Percentiles rank a stretch among this genome's conserved stretches.
phyloP scores from a whole-genome alignment of 2,329 filamentous ascomycete genomes.

The Nannizzia gypsea region DNA sequence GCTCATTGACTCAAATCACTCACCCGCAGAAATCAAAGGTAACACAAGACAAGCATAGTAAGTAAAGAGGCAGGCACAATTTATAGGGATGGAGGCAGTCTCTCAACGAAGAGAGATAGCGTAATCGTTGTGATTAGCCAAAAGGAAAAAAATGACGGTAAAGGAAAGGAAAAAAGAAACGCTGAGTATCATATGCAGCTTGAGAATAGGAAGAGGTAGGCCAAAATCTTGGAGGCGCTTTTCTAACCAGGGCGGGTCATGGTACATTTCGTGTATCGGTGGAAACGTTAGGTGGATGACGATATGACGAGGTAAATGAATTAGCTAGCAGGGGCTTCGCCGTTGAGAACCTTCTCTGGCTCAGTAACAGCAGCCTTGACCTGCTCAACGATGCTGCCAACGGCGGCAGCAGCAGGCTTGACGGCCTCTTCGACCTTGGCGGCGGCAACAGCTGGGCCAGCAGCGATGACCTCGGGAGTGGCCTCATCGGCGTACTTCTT shows the following conservation, averaged over 20 bases:
- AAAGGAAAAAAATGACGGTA: neutral
- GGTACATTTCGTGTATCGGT: neutral
- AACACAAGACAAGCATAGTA: neutral
- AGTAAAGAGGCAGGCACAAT: neutral
- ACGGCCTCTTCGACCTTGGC: neutral
- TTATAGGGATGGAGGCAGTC: neutral
- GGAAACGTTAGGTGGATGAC: neutral
- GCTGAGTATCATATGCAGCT: slow-evolving; percentile 1
- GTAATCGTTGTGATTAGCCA: neutral
- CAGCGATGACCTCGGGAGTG: slow-evolving; percentile 60
- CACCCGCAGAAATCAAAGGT: neutral
- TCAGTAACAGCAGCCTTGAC: neutral
- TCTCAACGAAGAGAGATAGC: neutral
- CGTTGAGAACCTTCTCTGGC: neutral
- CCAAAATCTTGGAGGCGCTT: neutral
- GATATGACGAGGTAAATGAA: neutral
- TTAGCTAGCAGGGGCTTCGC: neutral
- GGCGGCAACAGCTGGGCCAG: slow-evolving; percentile 27
- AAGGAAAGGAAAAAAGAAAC: neutral
- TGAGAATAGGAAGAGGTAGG: neutral
- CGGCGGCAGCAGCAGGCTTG: neutral
- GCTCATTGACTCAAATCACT: neutral
- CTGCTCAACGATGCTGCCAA: neutral
- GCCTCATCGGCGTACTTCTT: slow-evolving; percentile 84
- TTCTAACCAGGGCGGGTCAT: neutral